A percentile compares a stretch with the other conserved stretches of the same genome.
Evolutionary conservation across 805 yeast species (phyloP).

Genomic region (Millerago galiae): DNA sequence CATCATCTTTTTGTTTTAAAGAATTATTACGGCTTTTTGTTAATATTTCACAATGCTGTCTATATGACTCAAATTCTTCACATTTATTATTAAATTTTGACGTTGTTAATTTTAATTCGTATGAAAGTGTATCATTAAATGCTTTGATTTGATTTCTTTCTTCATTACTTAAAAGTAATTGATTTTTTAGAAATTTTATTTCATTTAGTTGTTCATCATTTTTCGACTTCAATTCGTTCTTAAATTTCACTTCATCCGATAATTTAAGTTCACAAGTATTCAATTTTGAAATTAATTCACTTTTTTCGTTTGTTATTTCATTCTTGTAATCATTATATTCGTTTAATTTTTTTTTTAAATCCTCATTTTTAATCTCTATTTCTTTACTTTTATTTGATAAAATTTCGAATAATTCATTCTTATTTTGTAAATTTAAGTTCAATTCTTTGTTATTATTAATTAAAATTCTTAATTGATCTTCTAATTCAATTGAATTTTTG

Average conservation of each 20-base stretch:
- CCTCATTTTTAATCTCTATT: no score
- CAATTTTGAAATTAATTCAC: no score
- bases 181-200: not conserved
- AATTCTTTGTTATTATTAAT: no score
- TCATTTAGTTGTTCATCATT: slow-evolving; percentile 1
- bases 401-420: no score
- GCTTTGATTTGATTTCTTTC: not conserved
- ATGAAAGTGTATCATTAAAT: not conserved
- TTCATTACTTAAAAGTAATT: not conserved
- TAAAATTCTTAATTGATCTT: no score
- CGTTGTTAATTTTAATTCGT: slow-evolving; percentile 1
- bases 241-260: not conserved
- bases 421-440: no score
- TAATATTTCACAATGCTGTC: slow-evolving; percentile 1
- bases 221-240: slow-evolving; percentile 2
- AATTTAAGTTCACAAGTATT: no score
- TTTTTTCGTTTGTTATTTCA: no score
- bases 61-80: slow-evolving; percentile 5
- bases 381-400: no score
- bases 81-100: not conserved
- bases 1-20: slow-evolving; percentile 12
- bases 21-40: not conserved
- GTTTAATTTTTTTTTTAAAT: no score
- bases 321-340: no score
- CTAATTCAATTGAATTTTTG: no score